Base-by-base conservation (phyloP, 345 rosid genomes). In the Erodium maritimum region DNA sequence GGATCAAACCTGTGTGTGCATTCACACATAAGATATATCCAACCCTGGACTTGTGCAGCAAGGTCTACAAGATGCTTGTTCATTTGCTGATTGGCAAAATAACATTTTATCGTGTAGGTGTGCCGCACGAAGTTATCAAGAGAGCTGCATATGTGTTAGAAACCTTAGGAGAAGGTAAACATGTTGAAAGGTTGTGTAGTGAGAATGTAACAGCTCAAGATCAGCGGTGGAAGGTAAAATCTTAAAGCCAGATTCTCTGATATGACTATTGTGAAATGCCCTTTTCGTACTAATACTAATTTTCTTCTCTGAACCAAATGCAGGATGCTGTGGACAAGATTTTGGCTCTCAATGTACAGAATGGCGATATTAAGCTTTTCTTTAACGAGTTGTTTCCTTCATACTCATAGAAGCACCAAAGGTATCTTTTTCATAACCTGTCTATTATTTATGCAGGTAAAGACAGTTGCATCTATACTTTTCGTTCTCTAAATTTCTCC, bases 301-400 rank as follows among this genome's bases (percentile, higher is more conserved):
- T 57, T 34, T 46, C 11, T 0, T 54, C 3, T 21, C 24, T 67
- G 25, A 23, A 34, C 16, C 29, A 19, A 61, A 60, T 63, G 61
- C 89, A 88, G 98, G 82, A 73, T 52, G 91, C 84, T 2, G 75
- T 79, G 62, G 87, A 76, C 65, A 89, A 80, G 83, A 68, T 88
- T 73, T 52, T 83, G 77, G 79, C 67, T 12, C 82, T 84, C 50
- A 88, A 86, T 74, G 64, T 66, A 54, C 67, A n/a, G 12, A 67
- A 68, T 29, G 87, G 86, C 54, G 89, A 88, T 61, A 78, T 91
- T 53, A 62, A 53, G 53, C 56, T 69, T 53, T 82, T 91, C 75
- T 81, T 91, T 68, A 71, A 69, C 57, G 93, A 73, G 25, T 56
- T 91, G 56, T 72, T 80, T 58, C 72, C 73, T 52, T 65, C 69